Percentiles rank a stretch among this genome's conserved stretches.
Conservation (phyloP, 164 flowering plant genomes). For the Protea cynaroides region DNA sequence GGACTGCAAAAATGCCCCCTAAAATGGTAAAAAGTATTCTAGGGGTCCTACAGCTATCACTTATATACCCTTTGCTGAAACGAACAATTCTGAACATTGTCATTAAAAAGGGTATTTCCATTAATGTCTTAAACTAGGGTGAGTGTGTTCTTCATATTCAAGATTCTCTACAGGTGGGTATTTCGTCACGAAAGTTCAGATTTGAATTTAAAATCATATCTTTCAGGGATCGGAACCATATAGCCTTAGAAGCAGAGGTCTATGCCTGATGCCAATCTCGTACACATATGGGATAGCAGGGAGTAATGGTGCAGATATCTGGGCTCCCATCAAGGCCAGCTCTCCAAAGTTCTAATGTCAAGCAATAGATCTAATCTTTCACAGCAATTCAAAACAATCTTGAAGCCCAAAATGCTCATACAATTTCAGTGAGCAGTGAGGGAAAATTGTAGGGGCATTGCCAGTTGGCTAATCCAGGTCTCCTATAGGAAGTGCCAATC, state of each 20-base stretch:
- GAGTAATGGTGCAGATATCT: conserved; percentile 93
- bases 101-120: neutral
- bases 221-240: conserved; percentile 44
- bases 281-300: conserved; percentile 56
- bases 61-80: too few relatives aligned
- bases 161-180: too few relatives aligned
- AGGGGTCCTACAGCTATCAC: neutral
- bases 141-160: neutral
- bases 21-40: neutral
- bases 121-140: neutral
- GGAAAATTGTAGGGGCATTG: too few relatives aligned
- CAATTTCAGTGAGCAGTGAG: too few relatives aligned
- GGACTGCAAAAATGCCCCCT: neutral
- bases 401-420: too few relatives aligned
- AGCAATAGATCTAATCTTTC: too few relatives aligned
- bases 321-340: conserved; percentile 80
- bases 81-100: too few relatives aligned
- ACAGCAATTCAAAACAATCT: too few relatives aligned
- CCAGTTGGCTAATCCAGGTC: too few relatives aligned
- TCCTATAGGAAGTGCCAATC: too few relatives aligned
- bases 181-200: neutral
- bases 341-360: conserved; percentile 24
- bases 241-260: conserved; percentile 62
- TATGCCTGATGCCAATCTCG: conserved; percentile 75
- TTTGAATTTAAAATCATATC: neutral